Percentiles rank a stretch among this genome's conserved stretches.
These are phyloP conservation scores for Lophium mytilinum DNA, from an alignment of 495 filamentous ascomycete species.

Conservation along the genomic window DNA sequence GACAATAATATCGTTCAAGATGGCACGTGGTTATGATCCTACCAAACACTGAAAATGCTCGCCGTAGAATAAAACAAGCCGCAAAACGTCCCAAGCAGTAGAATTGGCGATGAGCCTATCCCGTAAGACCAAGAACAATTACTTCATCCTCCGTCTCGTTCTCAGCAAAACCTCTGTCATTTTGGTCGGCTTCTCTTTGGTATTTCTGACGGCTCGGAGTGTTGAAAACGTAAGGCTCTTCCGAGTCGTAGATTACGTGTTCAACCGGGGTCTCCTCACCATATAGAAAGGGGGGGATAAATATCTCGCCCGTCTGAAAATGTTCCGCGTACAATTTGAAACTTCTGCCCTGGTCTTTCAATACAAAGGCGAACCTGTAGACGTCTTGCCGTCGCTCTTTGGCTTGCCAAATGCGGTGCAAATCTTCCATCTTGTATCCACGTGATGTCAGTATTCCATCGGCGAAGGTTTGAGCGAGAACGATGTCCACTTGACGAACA, in stretches of 20 bases:
- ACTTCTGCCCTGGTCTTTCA: constrained; percentile 1
- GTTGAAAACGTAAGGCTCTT: background rate
- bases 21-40: no score
- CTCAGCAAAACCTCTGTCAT: background rate
- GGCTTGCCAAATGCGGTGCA: background rate
- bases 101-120: no score
- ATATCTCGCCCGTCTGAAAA: constrained; percentile 1
- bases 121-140: no score
- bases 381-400: background rate
- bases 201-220: no score
- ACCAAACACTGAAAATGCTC: no score
- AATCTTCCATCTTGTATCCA: background rate
- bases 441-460: background rate
- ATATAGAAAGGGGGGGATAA: constrained; percentile 21
- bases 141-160: no score
- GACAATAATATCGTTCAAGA: no score
- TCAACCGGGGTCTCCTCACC: constrained; percentile 17
- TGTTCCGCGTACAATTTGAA: constrained; percentile 10
- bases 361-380: constrained; percentile 5
- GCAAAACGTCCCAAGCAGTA: no score
- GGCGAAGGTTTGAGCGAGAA: background rate
- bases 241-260: constrained; percentile 16
- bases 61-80: no score
- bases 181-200: no score
- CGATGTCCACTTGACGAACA: background rate